phyloP scores from a whole-genome alignment of 192 early-diverging fungal genomes.

The Coemansia sp. region DNA sequence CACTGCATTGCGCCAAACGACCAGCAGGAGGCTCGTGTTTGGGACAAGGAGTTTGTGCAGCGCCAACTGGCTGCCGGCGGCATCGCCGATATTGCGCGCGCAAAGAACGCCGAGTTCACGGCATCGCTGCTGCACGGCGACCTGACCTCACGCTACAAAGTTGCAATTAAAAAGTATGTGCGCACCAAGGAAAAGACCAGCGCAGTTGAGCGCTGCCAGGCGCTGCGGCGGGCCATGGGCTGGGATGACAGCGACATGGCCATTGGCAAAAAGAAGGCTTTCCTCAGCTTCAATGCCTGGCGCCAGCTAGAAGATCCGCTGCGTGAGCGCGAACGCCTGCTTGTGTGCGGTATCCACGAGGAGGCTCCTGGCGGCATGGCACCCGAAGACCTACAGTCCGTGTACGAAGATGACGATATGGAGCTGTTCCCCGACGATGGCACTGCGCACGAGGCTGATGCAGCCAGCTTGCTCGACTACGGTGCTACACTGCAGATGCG shows the following conservation, averaged over 20 bases:
- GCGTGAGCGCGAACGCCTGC: conserved; percentile 64
- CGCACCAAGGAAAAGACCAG: conserved; percentile 53
- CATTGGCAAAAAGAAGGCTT: conserved; percentile 65
- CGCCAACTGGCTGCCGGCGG: conserved; percentile 72
- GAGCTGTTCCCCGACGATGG: conserved; percentile 45
- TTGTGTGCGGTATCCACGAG: conserved; percentile 47
- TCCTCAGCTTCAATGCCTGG: conserved; percentile 77
- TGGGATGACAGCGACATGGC: conserved; percentile 61
- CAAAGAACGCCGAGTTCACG: conserved; percentile 71
- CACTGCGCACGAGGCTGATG: conserved; percentile 39
- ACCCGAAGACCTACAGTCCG: conserved; percentile 53
- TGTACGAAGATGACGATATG: conserved; percentile 47
- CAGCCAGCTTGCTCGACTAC: conserved; percentile 48
- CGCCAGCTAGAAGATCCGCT: conserved; percentile 79
- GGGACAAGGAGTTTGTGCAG: conserved; percentile 69
- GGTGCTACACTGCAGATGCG: conserved; percentile 43
- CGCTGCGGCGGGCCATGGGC: conserved; percentile 59
- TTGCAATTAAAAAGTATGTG: conserved; percentile 57
- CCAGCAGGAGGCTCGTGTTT: conserved; percentile 54
- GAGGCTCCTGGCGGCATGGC: conserved; percentile 14
- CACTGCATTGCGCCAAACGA: conserved; percentile 77
- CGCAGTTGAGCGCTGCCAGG: conserved; percentile 49
- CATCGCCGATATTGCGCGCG: conserved; percentile 64
- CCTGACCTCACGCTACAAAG: conserved; percentile 72
- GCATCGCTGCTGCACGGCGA: conserved; percentile 73